These are phyloP conservation scores for Aspergillus niger DNA, from an alignment of 2,329 filamentous ascomycete species.

Conservation along the genomic window DNA sequence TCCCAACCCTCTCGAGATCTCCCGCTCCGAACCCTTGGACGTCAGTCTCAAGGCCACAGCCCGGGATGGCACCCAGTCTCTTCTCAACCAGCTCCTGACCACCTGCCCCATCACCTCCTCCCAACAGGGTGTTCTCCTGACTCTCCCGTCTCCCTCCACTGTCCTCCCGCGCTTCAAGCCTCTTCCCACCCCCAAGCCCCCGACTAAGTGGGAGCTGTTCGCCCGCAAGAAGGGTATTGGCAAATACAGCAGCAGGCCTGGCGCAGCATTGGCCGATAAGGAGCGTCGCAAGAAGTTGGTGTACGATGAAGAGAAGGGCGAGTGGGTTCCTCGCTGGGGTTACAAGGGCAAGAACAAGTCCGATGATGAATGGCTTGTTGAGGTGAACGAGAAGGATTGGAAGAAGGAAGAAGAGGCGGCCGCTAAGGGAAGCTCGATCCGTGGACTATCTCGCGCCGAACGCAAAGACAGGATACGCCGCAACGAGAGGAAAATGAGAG, in stretches of 20 bases:
- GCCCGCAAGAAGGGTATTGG: slow-evolving; percentile 92
- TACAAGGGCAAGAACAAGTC: slow-evolving; percentile 89
- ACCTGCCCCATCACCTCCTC: slow-evolving; percentile 76
- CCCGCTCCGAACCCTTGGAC: slow-evolving; percentile 58
- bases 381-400: slow-evolving; percentile 78
- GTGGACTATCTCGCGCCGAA: slow-evolving; percentile 68
- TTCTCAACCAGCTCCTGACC: slow-evolving; percentile 92
- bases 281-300: slow-evolving; percentile 68
- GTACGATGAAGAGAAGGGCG: slow-evolving; percentile 79
- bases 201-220: slow-evolving; percentile 95
- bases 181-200: slow-evolving; percentile 75
- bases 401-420: slow-evolving; percentile 63
- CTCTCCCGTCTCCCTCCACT: slow-evolving; percentile 70
- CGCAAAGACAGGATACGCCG: slow-evolving; percentile 64
- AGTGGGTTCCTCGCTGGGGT: slow-evolving; percentile 94
- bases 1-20: slow-evolving; percentile 73
- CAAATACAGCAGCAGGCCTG: slow-evolving; percentile 70
- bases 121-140: slow-evolving; percentile 70
- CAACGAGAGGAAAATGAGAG: slow-evolving; percentile 68
- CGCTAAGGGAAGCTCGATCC: slow-evolving; percentile 64
- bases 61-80: slow-evolving; percentile 84
- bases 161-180: slow-evolving; percentile 88
- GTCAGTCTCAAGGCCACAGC: slow-evolving; percentile 70
- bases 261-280: slow-evolving; percentile 63
- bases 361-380: slow-evolving; percentile 82